Percentiles rank a stretch among this genome's conserved stretches.
Conservation (phyloP, 2,329 filamentous ascomycete species). For the Coniella lustricola region DNA sequence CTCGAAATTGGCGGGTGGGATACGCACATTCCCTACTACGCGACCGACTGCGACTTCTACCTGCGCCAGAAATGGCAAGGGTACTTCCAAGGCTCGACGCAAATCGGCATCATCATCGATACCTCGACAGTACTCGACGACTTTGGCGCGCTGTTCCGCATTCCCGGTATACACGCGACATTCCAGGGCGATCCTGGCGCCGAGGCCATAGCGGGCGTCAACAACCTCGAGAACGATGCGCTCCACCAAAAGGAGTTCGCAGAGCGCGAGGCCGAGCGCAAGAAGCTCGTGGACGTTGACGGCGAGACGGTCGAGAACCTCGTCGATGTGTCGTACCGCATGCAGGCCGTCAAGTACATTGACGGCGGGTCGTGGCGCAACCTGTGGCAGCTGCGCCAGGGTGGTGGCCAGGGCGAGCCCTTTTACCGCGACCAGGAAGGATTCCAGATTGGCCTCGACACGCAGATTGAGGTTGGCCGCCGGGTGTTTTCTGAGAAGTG, state of each 20-base stretch:
- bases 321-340: conserved; percentile 25
- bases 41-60: conserved; percentile 42
- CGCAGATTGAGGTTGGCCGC: conserved; percentile 38
- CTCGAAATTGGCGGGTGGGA: conserved; percentile 43
- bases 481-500: conserved; percentile 34
- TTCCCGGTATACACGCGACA: conserved; percentile 28
- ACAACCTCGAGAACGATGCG: conserved; percentile 24
- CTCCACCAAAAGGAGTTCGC: conserved; percentile 25
- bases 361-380: conserved; percentile 36
- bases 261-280: conserved; percentile 29
- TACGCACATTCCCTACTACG: conserved; percentile 43
- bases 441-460: conserved; percentile 36
- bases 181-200: conserved; percentile 28
- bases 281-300: conserved; percentile 23
- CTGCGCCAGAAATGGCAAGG: conserved; percentile 34
- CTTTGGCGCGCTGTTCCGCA: conserved; percentile 33
- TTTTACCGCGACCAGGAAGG: conserved; percentile 44
- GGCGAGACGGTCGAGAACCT: conserved; percentile 24
- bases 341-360: conserved; percentile 37
- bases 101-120: conserved; percentile 34
- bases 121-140: conserved; percentile 36
- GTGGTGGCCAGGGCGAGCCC: conserved; percentile 45
- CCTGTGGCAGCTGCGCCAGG: conserved; percentile 46
- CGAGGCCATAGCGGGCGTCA: conserved; percentile 18
- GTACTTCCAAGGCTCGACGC: conserved; percentile 31